Evolutionary conservation across 768 basidiomycete genomes (phyloP).

Genomic region (Chalciporus piperatus): DNA sequence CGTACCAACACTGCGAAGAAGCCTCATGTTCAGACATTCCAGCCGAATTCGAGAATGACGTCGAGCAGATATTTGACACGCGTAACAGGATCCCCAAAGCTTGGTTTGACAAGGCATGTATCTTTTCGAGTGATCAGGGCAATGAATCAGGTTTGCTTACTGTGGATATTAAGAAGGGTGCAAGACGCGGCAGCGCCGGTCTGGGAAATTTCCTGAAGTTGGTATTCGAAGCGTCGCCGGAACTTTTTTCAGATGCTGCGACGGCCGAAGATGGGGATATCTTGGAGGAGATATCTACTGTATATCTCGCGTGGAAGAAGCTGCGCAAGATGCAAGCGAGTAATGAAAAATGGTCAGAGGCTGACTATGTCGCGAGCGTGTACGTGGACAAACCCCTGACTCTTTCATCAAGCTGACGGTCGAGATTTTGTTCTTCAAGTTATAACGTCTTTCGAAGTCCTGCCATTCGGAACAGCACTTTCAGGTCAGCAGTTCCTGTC

Average conservation of each 20-base stretch:
- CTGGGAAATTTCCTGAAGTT: constrained; percentile 25
- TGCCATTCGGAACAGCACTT: constrained; percentile 40
- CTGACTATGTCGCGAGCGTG: constrained; percentile 56
- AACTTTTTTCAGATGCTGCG: constrained; percentile 36
- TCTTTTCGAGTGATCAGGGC: neutral
- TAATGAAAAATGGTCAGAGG: constrained; percentile 50
- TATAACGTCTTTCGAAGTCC: constrained; percentile 50
- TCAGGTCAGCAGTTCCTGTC: constrained; percentile 35
- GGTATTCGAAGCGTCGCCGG: constrained; percentile 36
- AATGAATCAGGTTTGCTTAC: neutral
- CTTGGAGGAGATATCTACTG: constrained; percentile 38
- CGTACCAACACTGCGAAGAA: constrained; percentile 48
- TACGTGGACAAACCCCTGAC: constrained; percentile 28
- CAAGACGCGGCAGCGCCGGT: constrained; percentile 10
- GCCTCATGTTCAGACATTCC: constrained; percentile 47
- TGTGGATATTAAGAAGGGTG: constrained; percentile 4
- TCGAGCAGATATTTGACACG: constrained; percentile 39
- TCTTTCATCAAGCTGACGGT: neutral
- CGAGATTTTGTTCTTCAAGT: constrained; percentile 21
- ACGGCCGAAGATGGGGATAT: constrained; percentile 21
- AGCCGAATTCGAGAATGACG: constrained; percentile 33
- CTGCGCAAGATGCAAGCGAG: constrained; percentile 42
- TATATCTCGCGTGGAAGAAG: constrained; percentile 46
- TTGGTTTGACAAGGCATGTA: constrained; percentile 43
- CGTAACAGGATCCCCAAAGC: constrained; percentile 34